Evolutionary conservation across 2,329 filamentous ascomycete species (phyloP), one percentile per base, ranked within the genome.

Genomic region (Cladophialophora chaetospira): DNA sequence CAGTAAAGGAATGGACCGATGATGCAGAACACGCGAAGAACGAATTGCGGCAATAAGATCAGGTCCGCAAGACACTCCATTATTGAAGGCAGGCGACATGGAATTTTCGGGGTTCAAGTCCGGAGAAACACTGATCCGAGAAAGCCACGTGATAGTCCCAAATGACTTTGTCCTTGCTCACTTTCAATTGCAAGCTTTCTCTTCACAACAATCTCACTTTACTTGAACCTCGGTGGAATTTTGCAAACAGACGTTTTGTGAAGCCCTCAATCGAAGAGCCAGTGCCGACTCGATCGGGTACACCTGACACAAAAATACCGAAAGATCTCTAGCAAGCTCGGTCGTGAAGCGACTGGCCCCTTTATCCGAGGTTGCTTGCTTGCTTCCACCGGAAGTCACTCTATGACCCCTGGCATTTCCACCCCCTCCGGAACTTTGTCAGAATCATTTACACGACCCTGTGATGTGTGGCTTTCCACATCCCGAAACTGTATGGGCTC

Each of bases 401-500:
- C 25, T 15, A 29, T 31, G 15, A 19, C 26, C 25, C 35, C n/a
- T 17, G 17, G 26, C 35, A 19, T 23, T 23, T 6, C 21, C 25
- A 11, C 19, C 28, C 35, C 40, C 49, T 17, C 49, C 49, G 40
- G 49, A 26, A 51, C 25, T 26, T n/a, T 31, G 35, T 51, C 21
- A 28, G 15, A 4, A 17, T 25, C 36, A 11, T 42, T 23, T 15
- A 21, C 48, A 33, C 17, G 35, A 11, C n/a, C 17, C n/a, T n/a
- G 25, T 2, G 21, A 36, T 15, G 19, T 38, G 28, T 13, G n/a
- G 9, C 28, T 10, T 19, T 36, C 28, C 6, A 15, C 36, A 23
- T 46, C 47, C 25, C 44, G 35, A 25, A 56, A 43, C n/a, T 50
- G 35, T 36, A 68, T 67, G 0, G 75, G 75, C 11, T 71, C 58